Base-by-base conservation (phyloP, 371 early-diverging fungal genomes). In the Encephalitozoon hellem region DNA sequence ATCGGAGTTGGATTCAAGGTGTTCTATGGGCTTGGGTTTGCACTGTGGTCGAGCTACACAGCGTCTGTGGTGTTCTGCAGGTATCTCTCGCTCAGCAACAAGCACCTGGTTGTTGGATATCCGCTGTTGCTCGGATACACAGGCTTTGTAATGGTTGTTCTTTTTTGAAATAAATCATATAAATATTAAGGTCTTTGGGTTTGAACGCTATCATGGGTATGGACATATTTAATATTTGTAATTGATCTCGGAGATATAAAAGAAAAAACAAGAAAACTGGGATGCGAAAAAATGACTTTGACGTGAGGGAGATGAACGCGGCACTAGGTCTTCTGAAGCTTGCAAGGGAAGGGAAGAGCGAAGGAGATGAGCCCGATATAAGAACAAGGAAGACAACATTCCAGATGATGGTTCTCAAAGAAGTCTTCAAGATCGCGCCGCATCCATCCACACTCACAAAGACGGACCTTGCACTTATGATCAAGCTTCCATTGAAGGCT, bases 71-170 rank as follows among this genome's bases (percentile, higher is more conserved):
- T 83, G 21, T 77, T 76, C 53, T 34, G 71, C 15, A 74, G 41
- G 63, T 78, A 77, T 69, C 34, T 83, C 41, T 30, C 69, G 21
- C 43, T 82, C 3, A 38, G 65, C 25, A 64, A 83, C 23, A 78
- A 79, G 74, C 32, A 38, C 4, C 9, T 80, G 47, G 30, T 85
- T 15, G 68, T 85, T 67, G 75, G 73, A 38, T 84, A 84, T 72
- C 84, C 86, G 0, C 63, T 84, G 25, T 76, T 85, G 53, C 66
- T 85, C 2, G 77, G 72, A 34, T 85, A 82, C 59, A 12, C 77
- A 28, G 74, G 80, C 38, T 84, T 78, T 80, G 59, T 74, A 21
- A 73, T 85, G 18, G 76, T 85, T 28, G 76, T 78, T 45, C 32
- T 81, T 30, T 80, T 77, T 38, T 85, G 76, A 72, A 34, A 68